These are phyloP conservation scores for Lasiosphaeria ovina DNA, from an alignment of 495 filamentous ascomycete genomes.

Conservation along the genomic window DNA sequence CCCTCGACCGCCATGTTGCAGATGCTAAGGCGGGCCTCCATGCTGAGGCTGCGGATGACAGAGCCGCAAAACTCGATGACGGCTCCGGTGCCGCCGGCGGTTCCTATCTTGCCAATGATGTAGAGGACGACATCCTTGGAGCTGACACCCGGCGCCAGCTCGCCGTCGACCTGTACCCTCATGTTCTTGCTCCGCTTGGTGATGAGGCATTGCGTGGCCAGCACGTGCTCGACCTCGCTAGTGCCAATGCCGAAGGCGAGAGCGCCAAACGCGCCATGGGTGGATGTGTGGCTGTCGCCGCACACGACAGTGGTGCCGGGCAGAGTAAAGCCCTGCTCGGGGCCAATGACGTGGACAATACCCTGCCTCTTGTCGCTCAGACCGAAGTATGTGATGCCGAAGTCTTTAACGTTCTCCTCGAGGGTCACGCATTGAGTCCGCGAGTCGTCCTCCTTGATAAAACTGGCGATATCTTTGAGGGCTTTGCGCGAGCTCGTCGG, in stretches of 20 bases:
- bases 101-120: conserved; percentile 91
- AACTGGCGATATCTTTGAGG: conserved; percentile 80
- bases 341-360: conserved; percentile 98
- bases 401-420: conserved; percentile 95
- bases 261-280: conserved; percentile 93
- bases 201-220: conserved; percentile 93
- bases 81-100: conserved; percentile 88
- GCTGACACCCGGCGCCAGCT: conserved; percentile 86
- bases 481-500: conserved; percentile 85
- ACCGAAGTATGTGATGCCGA: conserved; percentile 95
- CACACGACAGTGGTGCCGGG: conserved; percentile 97
- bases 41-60: conserved; percentile 82
- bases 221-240: conserved; percentile 96
- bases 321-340: conserved; percentile 97
- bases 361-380: conserved; percentile 95
- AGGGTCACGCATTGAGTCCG: conserved; percentile 90
- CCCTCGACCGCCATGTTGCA: conserved; percentile 99
- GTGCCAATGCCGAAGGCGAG: conserved; percentile 98
- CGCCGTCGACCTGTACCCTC: conserved; percentile 90
- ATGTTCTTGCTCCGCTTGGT: conserved; percentile 97
- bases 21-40: conserved; percentile 98
- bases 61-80: conserved; percentile 98
- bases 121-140: conserved; percentile 96
- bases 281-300: conserved; percentile 96
- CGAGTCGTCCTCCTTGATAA: conserved; percentile 93